These are phyloP conservation scores for Acorus gramineus DNA, from an alignment of 106 monocot genomes.

Conservation along the genomic window DNA sequence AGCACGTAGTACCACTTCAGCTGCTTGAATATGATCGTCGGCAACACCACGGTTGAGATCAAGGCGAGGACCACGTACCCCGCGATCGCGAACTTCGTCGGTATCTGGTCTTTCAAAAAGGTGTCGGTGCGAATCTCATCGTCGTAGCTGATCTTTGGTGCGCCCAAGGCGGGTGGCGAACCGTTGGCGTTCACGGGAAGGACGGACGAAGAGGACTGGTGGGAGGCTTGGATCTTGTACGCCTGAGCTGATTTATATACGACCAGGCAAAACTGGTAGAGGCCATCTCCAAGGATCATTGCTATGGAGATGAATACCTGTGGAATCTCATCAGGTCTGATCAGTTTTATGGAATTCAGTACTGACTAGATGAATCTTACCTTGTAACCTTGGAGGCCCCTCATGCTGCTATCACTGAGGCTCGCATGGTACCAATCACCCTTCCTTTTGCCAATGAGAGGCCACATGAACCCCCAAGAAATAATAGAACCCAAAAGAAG, in stretches of 20 bases:
- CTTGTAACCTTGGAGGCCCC: slow-evolving; percentile 69
- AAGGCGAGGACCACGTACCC: slow-evolving; percentile 23
- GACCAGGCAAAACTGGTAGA: slow-evolving; percentile 79
- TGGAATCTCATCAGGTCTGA: background rate
- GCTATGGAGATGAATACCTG: slow-evolving; percentile 82
- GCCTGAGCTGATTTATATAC: background rate
- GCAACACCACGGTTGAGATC: slow-evolving; percentile 24
- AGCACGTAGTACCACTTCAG: slow-evolving; percentile 47
- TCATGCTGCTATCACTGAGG: slow-evolving; percentile 21
- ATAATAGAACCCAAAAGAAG: slow-evolving; percentile 68
- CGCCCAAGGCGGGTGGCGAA: background rate
- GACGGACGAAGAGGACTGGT: slow-evolving; percentile 23
- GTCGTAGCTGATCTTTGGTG: slow-evolving; percentile 20
- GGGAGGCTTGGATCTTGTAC: slow-evolving; percentile 9
- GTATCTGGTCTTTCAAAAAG: slow-evolving; percentile 45
- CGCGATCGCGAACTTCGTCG: slow-evolving; percentile 9
- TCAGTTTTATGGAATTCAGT: no score
- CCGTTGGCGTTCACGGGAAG: slow-evolving; percentile 17
- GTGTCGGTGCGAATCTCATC: slow-evolving; percentile 40
- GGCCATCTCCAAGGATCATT: slow-evolving; percentile 78
- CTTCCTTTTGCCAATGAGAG: slow-evolving; percentile 44
- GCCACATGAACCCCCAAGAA: slow-evolving; percentile 95
- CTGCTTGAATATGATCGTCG: slow-evolving; percentile 19
- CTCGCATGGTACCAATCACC: slow-evolving; percentile 62
- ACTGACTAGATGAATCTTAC: slow-evolving; percentile 16